phyloP scores from a whole-genome alignment of 1,284 basidiomycete genomes.

The Naganishia liquefaciens region DNA sequence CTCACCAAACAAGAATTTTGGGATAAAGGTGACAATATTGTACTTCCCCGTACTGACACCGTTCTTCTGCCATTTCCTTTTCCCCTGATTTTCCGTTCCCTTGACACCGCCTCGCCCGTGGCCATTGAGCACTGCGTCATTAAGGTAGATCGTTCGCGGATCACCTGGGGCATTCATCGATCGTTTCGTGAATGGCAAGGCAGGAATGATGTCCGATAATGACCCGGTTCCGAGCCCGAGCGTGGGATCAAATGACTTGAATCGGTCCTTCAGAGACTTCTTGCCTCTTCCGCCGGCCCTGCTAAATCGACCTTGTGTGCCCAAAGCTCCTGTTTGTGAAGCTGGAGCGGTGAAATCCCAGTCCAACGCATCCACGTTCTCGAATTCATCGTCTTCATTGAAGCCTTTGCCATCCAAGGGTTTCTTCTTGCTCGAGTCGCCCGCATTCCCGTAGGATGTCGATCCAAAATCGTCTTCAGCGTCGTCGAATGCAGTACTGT shows the following conservation, averaged over 20 bases:
- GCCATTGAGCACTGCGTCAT: slow-evolving; percentile 62
- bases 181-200: slow-evolving; percentile 31
- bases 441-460: slow-evolving; percentile 31
- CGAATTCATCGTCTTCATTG: slow-evolving; percentile 25
- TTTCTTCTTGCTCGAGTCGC: slow-evolving; percentile 32
- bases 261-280: slow-evolving; percentile 12
- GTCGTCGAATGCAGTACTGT: slow-evolving; percentile 18
- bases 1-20: slow-evolving; percentile 89
- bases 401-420: slow-evolving; percentile 9
- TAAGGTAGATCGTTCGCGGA: slow-evolving; percentile 64
- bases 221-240: slow-evolving; percentile 44
- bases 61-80: slow-evolving; percentile 70
- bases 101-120: slow-evolving; percentile 51
- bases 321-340: background rate
- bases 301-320: background rate
- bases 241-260: slow-evolving; percentile 27
- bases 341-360: slow-evolving; percentile 33
- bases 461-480: slow-evolving; percentile 6
- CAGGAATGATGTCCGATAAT: slow-evolving; percentile 18
- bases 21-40: slow-evolving; percentile 81
- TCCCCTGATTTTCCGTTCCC: slow-evolving; percentile 41
- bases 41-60: slow-evolving; percentile 95
- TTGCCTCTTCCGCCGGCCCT: slow-evolving; percentile 8
- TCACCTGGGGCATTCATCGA: slow-evolving; percentile 50
- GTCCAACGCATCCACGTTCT: slow-evolving; percentile 25